Base-by-base conservation (phyloP, 169 alveolate species). In the Toxoplasma gondii region DNA sequence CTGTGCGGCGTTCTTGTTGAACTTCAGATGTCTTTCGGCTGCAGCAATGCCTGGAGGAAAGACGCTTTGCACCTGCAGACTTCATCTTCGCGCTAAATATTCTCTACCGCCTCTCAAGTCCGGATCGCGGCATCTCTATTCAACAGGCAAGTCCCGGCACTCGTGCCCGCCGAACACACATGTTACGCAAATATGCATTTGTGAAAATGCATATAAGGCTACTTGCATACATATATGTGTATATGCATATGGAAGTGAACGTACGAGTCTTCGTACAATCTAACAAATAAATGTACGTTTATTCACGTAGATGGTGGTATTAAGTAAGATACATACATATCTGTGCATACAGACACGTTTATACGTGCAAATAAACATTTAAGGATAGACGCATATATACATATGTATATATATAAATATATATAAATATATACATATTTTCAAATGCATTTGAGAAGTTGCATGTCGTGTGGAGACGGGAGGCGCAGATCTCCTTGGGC, bases 41-140 rank as follows among this genome's bases (percentile, higher is more conserved):
- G 27, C 80, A 83, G 39, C 94, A 91, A 80, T 69, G 94, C 53
- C 39, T 91, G 54, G 94, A 83, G 34, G 94, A 91, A 38, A 88
- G 94, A 38, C 88, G 94, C 39, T 78, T 69, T 38, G 94, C 88
- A 24, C 94, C 94, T 17, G 94, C 88, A 34, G 94, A 91, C 53
- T 44, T 78, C 29, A 34, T 78, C 29, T 91, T 91, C 49, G 94
- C 94, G 12, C 24, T 91, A 45, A 91, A 91, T 44, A 38, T 83
- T 38, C 78, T 91, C 31, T 91, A 91, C 49, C 74, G 74, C 39
- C 90, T 91, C 39, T 91, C 94, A 0, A 29, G 45, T 54, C 94
- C 94, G 0, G 80, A 43, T 74, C 80, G 94, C 58, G 88, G 94
- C 38, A n/a, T 91, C 88, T 91, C 94, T 39, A 29, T 74, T 5